Evolutionary conservation across 352 stramenopile species (phyloP), one percentile per base, ranked within the genome.

Genomic region (Pythium grandisporangium): DNA sequence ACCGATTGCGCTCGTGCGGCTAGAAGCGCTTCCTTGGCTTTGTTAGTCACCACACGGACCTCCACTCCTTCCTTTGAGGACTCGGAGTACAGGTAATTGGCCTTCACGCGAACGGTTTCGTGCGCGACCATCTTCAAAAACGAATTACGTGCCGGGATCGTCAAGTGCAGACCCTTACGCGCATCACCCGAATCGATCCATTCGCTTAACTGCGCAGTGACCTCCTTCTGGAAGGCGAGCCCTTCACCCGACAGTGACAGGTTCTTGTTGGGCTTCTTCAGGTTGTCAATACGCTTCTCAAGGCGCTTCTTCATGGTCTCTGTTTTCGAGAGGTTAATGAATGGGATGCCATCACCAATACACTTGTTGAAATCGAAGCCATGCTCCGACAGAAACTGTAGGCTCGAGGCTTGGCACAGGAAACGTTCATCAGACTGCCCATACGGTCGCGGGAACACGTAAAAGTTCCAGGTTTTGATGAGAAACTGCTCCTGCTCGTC

Each of bases 281-380:
- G 57, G 35, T 57, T 72, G 26, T 84, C 67, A 32, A 88, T 75
- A 4, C 63, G 63, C 30, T 62, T 61, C 35, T 88, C 52, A 20
- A 84, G 51, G 2, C 52, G 59, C 37, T 81, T 74, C 45, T 71
- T 62, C 45, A 86, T 69, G 11, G 13, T 24, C 2, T 61, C 34
- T n/a, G 66, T 75, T 44, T 73, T 72, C 26, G 56, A 41, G 13
- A 84, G 46, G 33, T 79, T 80, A 21, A 88, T 51, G 45, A 87
- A 90, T 21, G 71, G 62, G 46, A 93, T 87, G 42, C 79, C 79
- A n/a, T 93, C 71, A 16, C 51, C 54, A 49, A 93, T 88, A 43
- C 84, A 85, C 53, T 86, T 87, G 61, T 89, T 90, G 33, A 93
- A 93, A 45, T 93, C 79, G 47, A 93, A 93, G 43, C 73, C 72